Conservation (phyloP, 192 early-diverging fungal species). For the Chytriomyces sp. region DNA sequence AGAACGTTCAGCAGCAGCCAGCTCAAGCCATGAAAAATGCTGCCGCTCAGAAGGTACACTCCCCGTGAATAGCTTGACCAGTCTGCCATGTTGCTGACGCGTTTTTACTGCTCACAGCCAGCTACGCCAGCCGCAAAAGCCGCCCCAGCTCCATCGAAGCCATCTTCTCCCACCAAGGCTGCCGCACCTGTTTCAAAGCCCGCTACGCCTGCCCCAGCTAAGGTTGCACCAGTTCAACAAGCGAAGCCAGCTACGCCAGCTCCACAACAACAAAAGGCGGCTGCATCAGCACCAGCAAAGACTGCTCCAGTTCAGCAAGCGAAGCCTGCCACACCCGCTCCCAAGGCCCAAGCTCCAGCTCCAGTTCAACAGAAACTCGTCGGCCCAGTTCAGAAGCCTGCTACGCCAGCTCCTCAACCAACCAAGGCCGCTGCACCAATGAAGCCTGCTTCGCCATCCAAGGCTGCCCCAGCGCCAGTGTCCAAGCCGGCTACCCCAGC, state of each 20-base stretch:
- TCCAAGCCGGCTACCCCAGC: conserved; percentile 1
- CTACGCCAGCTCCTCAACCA: conserved; percentile 6
- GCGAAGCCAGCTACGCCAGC: background rate
- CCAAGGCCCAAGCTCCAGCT: background rate
- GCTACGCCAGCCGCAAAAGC: conserved; percentile 4
- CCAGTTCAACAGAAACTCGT: background rate
- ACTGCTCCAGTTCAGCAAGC: background rate
- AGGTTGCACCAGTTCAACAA: background rate
- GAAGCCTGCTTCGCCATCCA: background rate
- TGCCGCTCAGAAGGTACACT: conserved; percentile 17
- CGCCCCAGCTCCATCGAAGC: conserved; percentile 10
- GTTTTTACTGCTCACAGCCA: background rate
- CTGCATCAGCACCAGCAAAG: background rate
- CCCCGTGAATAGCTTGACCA: background rate
- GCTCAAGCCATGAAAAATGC: conserved; percentile 20
- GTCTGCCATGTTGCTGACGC: background rate
- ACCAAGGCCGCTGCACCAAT: background rate
- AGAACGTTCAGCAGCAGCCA: conserved; percentile 28
- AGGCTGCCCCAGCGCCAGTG: background rate
- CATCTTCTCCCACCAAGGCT: conserved; percentile 20
- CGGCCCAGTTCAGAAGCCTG: background rate
- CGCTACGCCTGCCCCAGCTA: background rate
- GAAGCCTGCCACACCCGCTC: conserved; percentile 8
- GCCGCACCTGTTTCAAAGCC: conserved; percentile 20
- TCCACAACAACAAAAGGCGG: background rate